Percentiles rank a stretch among this genome's conserved stretches.
These are phyloP conservation scores for Melanomma pulvis-pyrius DNA, from an alignment of 495 filamentous ascomycete species.

Conservation along the genomic window DNA sequence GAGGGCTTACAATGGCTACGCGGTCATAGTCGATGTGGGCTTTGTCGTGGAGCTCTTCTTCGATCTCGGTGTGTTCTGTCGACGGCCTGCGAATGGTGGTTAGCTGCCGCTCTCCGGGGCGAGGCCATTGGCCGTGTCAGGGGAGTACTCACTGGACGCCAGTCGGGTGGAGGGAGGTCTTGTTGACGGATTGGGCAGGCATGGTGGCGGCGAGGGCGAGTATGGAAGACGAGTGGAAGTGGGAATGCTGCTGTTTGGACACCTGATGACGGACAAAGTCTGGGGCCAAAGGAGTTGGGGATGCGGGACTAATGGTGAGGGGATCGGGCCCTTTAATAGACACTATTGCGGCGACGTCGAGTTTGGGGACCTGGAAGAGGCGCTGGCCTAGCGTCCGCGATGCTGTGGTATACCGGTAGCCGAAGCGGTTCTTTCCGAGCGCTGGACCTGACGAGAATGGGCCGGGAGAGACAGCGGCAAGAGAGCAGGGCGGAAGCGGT, in stretches of 20 bases:
- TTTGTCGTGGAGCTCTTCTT: slow-evolving; percentile 96
- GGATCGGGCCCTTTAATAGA: slow-evolving; percentile 40
- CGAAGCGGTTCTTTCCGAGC: slow-evolving; percentile 5
- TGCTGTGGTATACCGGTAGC: slow-evolving; percentile 11
- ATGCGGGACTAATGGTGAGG: slow-evolving; percentile 51
- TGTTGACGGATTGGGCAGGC: slow-evolving; percentile 83
- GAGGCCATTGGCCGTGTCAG: slow-evolving; percentile 15
- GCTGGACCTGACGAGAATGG: slow-evolving; percentile 4
- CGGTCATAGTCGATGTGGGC: slow-evolving; percentile 99
- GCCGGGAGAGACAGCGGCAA: not conserved
- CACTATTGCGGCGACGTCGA: slow-evolving; percentile 25
- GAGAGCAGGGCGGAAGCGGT: not conserved
- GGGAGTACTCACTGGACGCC: slow-evolving; percentile 77
- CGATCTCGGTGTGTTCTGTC: slow-evolving; percentile 85
- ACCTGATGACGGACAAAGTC: slow-evolving; percentile 64
- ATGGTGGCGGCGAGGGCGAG: slow-evolving; percentile 57
- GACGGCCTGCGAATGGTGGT: slow-evolving; percentile 56
- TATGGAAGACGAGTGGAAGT: slow-evolving; percentile 67
- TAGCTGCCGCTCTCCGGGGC: slow-evolving; percentile 10
- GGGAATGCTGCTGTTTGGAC: slow-evolving; percentile 62
- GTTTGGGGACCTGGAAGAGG: slow-evolving; percentile 12
- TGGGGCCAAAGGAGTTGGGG: slow-evolving; percentile 56
- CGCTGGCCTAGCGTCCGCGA: slow-evolving; percentile 6
- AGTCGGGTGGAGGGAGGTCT: slow-evolving; percentile 83
- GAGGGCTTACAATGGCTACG: slow-evolving; percentile 83